Conservation (phyloP, 129 eudicot genomes). For the Artemisia annua region DNA sequence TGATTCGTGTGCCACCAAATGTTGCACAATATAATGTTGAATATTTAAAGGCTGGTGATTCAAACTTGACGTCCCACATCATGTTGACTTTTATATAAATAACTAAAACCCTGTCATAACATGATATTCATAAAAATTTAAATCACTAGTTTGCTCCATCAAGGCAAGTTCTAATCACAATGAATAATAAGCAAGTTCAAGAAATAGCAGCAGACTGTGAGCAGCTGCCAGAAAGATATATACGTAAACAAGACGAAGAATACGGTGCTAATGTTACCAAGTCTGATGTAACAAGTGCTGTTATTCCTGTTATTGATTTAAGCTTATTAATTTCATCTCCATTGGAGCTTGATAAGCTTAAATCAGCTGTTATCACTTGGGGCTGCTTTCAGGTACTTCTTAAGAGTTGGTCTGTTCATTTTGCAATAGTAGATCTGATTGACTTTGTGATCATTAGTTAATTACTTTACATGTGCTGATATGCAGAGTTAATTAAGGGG, state of each 20-base stretch:
- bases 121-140: no score
- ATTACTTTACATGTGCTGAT: not conserved
- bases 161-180: not conserved
- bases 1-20: no score
- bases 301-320: slow-evolving; percentile 30
- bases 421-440: not conserved
- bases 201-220: slow-evolving; percentile 30
- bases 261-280: slow-evolving; percentile 20
- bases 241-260: slow-evolving; percentile 18
- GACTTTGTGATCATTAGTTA: not conserved
- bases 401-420: not conserved
- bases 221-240: slow-evolving; percentile 27
- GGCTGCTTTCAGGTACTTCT: slow-evolving; percentile 71
- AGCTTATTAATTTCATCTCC: slow-evolving; percentile 31
- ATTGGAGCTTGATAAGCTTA: slow-evolving; percentile 43
- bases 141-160: not conserved
- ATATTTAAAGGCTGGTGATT: no score
- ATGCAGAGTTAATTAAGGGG: no score
- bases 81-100: not conserved
- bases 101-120: not conserved
- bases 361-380: slow-evolving; percentile 47
- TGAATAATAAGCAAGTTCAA: slow-evolving; percentile 28
- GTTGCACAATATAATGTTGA: no score
- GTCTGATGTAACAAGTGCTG: not conserved
- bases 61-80: no score